These are phyloP conservation scores for Solanum sejunctum DNA, from an alignment of 257 asterid genomes.

Conservation along the genomic window DNA sequence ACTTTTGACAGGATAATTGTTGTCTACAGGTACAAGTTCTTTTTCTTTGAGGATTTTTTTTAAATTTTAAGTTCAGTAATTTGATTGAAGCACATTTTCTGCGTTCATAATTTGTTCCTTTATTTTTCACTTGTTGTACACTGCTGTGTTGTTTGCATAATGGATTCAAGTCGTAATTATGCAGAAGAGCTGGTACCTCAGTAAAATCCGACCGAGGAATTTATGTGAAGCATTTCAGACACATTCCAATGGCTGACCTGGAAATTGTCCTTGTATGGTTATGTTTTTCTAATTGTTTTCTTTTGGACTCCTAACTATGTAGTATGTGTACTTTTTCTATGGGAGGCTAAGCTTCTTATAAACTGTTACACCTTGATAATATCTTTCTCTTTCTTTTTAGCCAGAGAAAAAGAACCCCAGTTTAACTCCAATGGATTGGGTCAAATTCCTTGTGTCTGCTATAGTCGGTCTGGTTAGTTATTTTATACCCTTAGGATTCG, in stretches of 20 bases:
- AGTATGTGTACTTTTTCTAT: not conserved
- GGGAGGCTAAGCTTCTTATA: not conserved
- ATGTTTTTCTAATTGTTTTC: not conserved
- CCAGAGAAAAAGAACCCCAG: conserved; percentile 96
- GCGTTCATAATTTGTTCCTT: not conserved
- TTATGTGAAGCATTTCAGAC: conserved; percentile 87
- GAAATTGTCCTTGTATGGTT: conserved; percentile 86
- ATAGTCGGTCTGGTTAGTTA: conserved; percentile 90
- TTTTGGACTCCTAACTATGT: not conserved
- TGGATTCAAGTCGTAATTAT: conserved; percentile 9
- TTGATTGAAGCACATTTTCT: not conserved
- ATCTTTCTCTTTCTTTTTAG: conserved; percentile 25
- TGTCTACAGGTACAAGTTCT: conserved; percentile 68
- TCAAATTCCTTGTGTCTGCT: conserved; percentile 80
- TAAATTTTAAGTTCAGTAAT: not conserved
- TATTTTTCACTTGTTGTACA: not conserved
- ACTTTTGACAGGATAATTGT: conserved; percentile 96
- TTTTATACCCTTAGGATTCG: not conserved
- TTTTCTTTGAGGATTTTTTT: not conserved
- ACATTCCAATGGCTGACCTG: conserved; percentile 99
- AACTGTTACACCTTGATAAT: not conserved
- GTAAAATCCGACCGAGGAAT: conserved; percentile 68
- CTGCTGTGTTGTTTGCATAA: not conserved
- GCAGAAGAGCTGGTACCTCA: conserved; percentile 65
- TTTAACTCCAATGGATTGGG: conserved; percentile 98